Percentiles rank a stretch among this genome's conserved stretches.
phyloP scores from a whole-genome alignment of 306 rosid species.

The Benincasa hispida region DNA sequence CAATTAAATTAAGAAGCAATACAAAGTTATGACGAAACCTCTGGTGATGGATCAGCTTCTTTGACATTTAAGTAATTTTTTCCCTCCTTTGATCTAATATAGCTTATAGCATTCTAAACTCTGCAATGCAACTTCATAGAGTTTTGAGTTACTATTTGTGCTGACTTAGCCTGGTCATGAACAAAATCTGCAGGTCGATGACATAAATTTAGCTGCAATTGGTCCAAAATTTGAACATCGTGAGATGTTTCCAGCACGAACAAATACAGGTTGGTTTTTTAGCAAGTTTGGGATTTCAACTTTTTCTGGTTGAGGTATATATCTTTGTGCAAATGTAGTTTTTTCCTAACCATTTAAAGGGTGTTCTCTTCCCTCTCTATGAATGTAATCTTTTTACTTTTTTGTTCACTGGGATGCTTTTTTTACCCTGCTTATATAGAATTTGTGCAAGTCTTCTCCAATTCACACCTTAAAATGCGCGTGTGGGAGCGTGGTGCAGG shows the following conservation, averaged over 20 bases:
- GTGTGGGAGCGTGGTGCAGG: constrained; percentile 99
- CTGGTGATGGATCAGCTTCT: background rate
- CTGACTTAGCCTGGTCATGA: too few relatives aligned
- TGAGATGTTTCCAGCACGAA: constrained; percentile 82
- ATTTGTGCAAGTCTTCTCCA: constrained; percentile 75
- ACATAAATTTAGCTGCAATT: constrained; percentile 61
- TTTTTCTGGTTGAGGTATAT: background rate
- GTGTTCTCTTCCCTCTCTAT: background rate
- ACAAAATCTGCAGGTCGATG: constrained; percentile 79
- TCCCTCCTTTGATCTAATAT: background rate
- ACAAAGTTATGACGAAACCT: background rate
- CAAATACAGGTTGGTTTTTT: constrained; percentile 57
- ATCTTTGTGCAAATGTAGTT: background rate
- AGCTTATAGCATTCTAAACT: background rate
- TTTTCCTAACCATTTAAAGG: background rate
- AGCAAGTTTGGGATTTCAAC: background rate
- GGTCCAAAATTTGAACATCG: constrained; percentile 95
- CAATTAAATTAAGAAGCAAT: background rate
- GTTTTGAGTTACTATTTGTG: too few relatives aligned
- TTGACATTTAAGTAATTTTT: background rate
- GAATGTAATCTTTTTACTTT: background rate
- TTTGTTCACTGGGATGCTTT: background rate
- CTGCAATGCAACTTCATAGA: background rate
- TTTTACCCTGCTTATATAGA: constrained; percentile 35
- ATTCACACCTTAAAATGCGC: constrained; percentile 81